Evolutionary conservation across 169 alveolate species (phyloP).

Genomic region (Plasmodium adleri): DNA sequence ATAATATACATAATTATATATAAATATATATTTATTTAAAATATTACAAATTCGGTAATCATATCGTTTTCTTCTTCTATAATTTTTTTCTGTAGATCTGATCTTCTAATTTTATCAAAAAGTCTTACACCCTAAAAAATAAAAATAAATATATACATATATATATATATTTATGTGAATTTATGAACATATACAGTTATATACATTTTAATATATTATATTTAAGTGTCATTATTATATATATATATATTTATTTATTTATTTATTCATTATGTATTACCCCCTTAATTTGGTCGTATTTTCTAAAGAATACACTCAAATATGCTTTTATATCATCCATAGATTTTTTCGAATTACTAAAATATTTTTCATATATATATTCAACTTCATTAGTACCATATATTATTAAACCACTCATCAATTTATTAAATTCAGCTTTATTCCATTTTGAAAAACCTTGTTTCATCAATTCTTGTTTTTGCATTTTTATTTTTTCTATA

Average conservation of each 20-base stretch:
- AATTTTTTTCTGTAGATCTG: constrained; percentile 53
- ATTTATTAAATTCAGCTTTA: constrained; percentile 58
- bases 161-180: constrained; percentile 1
- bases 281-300: constrained; percentile 57
- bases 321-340: constrained; percentile 56
- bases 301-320: constrained; percentile 41
- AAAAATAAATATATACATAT: not conserved
- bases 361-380: constrained; percentile 48
- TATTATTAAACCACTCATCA: constrained; percentile 44
- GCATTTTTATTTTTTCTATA: constrained; percentile 34
- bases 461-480: constrained; percentile 39
- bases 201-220: not conserved
- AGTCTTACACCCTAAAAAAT: constrained; percentile 42
- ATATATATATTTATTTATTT: not conserved
- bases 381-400: constrained; percentile 52
- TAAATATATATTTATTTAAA: not conserved
- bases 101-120: constrained; percentile 42
- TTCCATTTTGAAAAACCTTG: constrained; percentile 66
- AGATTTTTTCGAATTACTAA: constrained; percentile 45
- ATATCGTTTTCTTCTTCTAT: constrained; percentile 53
- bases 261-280: not conserved
- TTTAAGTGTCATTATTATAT: not conserved
- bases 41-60: constrained; percentile 54
- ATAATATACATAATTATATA: not conserved
- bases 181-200: not conserved